Percentiles rank a stretch among this genome's conserved stretches.
Evolutionary conservation across 208 protist species (phyloP).

Genomic region (Strigomonas culicis): DNA sequence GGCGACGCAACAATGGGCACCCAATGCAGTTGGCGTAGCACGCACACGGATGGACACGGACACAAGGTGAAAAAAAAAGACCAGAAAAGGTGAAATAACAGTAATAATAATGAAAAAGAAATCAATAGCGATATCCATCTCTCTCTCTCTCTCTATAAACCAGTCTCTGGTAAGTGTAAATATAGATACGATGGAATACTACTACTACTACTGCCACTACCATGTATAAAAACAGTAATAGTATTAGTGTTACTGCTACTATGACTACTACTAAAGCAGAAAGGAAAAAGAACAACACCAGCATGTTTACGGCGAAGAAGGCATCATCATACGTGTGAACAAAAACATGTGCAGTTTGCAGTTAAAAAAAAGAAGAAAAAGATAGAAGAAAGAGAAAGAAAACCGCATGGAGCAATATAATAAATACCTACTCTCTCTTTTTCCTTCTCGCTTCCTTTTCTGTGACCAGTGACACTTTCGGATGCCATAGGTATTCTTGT

Average conservation of each 20-base stretch:
- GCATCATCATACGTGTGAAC: not conserved
- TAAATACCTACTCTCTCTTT: not conserved
- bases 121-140: too few species aligned
- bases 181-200: too few species aligned
- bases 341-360: not conserved
- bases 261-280: not conserved
- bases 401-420: not conserved
- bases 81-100: not conserved
- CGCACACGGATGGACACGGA: too few species aligned
- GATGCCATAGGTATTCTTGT: not conserved
- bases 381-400: constrained; percentile 5
- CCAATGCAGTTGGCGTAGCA: constrained; percentile 4
- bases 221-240: too few species aligned
- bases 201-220: too few species aligned
- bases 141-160: too few species aligned
- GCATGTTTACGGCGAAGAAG: not conserved
- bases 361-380: constrained; percentile 14
- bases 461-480: not conserved
- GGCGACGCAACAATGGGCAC: too few species aligned
- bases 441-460: constrained; percentile 10
- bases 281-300: not conserved
- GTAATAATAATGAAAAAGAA: not conserved
- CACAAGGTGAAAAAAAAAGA: constrained; percentile 6
- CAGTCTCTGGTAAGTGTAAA: too few species aligned
- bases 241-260: too few species aligned